These are phyloP conservation scores for Aethionema arabicum DNA, from an alignment of 345 rosid genomes.

Conservation along the genomic window DNA sequence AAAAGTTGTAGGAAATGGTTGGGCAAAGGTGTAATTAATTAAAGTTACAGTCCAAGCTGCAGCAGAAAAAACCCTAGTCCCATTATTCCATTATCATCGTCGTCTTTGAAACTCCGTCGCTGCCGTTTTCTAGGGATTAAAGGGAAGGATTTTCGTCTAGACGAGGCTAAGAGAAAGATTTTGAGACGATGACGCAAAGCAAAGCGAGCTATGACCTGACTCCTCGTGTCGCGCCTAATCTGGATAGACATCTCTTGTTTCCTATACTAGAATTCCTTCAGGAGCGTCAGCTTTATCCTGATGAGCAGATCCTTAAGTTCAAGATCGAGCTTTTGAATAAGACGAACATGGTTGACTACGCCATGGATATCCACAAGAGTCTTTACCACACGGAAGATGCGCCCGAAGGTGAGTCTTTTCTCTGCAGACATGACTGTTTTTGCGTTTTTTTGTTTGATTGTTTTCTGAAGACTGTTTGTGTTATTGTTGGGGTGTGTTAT, in stretches of 20 bases:
- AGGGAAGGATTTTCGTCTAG: no score
- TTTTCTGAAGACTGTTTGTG: conserved; percentile 13
- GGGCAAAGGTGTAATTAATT: no score
- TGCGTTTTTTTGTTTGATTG: neutral
- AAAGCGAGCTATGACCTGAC: conserved; percentile 69
- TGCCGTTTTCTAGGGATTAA: neutral
- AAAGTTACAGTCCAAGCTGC: no score
- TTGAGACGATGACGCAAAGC: conserved; percentile 23
- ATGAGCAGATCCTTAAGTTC: conserved; percentile 84
- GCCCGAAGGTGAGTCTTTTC: conserved; percentile 46
- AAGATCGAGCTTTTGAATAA: conserved; percentile 86
- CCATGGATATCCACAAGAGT: conserved; percentile 97
- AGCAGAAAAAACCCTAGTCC: no score
- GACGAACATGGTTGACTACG: conserved; percentile 99
- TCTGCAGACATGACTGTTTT: conserved; percentile 4
- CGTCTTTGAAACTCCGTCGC: neutral
- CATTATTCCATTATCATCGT: neutral
- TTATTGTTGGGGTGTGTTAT: neutral
- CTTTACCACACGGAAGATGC: conserved; percentile 94
- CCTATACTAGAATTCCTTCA: conserved; percentile 92
- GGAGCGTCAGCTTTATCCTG: conserved; percentile 71
- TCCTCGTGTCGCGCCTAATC: conserved; percentile 59
- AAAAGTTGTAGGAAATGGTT: no score
- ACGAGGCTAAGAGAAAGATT: conserved; percentile 22
- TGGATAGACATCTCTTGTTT: conserved; percentile 87